Base-by-base conservation (phyloP, 169 alveolate genomes). In the Eimeria falciformis region DNA sequence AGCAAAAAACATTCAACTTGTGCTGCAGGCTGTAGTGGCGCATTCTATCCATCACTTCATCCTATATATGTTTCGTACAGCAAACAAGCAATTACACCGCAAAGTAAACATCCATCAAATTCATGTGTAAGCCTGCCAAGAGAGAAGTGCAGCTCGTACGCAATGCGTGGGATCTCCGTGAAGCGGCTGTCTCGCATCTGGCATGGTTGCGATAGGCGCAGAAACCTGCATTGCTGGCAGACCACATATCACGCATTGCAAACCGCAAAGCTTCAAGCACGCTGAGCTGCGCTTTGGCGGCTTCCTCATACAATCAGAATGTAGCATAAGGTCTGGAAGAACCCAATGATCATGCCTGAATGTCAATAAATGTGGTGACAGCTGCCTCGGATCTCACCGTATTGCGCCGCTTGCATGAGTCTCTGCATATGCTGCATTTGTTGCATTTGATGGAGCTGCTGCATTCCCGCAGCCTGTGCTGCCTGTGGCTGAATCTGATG, bases 361-460 rank as follows among this genome's bases (percentile, higher is more conserved):
- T n/a, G n/a, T n/a, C n/a, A n/a, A n/a, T n/a, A n/a, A n/a, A n/a
- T n/a, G n/a, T n/a, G n/a, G n/a, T n/a, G n/a, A n/a, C n/a, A n/a
- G n/a, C n/a, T n/a, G n/a, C n/a, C n/a, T n/a, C n/a, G n/a, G n/a
- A 6, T 21, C 86, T 77, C 45, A 77, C 86, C 69, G 33, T 46
- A 77, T 29, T 77, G 86, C n/a, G 68, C 86, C 11, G 86, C 86
- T n/a, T 77, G 86, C 86, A 77, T 77, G 68, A 77, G 43, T 40
- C 68, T 62, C 69, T 77, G 86, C 86, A 77, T 77, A 68, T 77
- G 86, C 86, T 77, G 86, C 86, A 77, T 77, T 6, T 77, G 86
- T 68, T 77, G 86, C 86, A 77, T 40, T 23, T 77, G 86, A 23
- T 77, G 86, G n/a, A 77, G 86, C 47, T 77, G 86, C 86, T 45